Base-by-base conservation (phyloP, 2,329 filamentous ascomycete genomes). In the Huntiella omanensis region DNA sequence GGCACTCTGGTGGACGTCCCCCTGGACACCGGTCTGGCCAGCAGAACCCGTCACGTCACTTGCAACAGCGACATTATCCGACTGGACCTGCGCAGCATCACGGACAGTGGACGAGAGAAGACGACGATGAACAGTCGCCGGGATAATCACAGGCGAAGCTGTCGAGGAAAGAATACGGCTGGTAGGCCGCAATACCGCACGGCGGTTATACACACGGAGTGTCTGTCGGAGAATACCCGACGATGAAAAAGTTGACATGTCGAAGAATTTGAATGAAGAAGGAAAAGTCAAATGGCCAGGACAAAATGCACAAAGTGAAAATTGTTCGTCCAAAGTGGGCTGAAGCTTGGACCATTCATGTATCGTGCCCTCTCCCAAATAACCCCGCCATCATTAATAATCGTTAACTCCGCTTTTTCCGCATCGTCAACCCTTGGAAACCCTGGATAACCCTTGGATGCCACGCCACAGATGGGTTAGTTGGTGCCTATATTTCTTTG, bases 71-170 rank as follows among this genome's bases (percentile, higher is more conserved):
- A 82, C 82, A 64, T 88, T 85, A 54, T 94, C 85, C 49, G 85
- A 65, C 55, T 75, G 78, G 57, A 94, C 82, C 59, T 86, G 84
- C 43, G 85, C 84, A 61, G 76, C 73, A 55, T 83, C 77, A 53
- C 77, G 71, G 67, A 80, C 85, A 51, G 83, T 80, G 65, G 87
- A 80, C 22, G 84, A 82, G 52, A 94, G 86, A 70, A 94, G 94
- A 28, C 22, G 22, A 28, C 22, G 22, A 28, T 28, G 22, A 2
- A 28, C 22, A 28, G 22, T 10, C 8, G 22, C 8, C 22, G 6
- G 22, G 7, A 10, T 5, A 28, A 28, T 10, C 6, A 28, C 22
- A 28, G 22, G 22, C 22, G 22, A 28, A 7, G 7, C 22, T 28
- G 22, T 28, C 22, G 22, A 28, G 3, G 22, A 28, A 28, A 28